Base-by-base conservation (phyloP, 192 early-diverging fungal species). In the Backusella morwellensis region DNA sequence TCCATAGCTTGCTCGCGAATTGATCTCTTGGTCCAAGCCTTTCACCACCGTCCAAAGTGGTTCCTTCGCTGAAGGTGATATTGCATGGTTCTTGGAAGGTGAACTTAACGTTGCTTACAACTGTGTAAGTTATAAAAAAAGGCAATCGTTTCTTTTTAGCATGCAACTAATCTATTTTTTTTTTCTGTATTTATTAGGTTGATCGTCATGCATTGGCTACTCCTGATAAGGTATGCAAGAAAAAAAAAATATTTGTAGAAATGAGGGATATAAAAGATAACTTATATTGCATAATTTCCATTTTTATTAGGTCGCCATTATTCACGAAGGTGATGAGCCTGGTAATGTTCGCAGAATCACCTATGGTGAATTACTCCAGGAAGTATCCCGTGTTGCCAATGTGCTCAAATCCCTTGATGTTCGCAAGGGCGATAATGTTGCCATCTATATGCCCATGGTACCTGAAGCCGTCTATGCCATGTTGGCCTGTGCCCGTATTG, bases 381-480 rank as follows among this genome's bases (percentile, higher is more conserved):
- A 97, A 77, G 96, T 98, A 54, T 93, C 87, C 83, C 87, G 91
- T 44, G 78, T 98, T 56, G 95, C 97, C 74, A 96, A 96, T 78
- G 92, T 93, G 2, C 85, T 99, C 35, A 91, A 88, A 78, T 89
- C 92, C 76, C 90, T 91, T 54, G 95, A 96, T 23, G 87, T 98
- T 66, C 86, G 88, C 66, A 98, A 97, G 87, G 97, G 97, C 66
- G 95, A 99, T 82, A 93, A 90, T 9, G 96, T 99, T 36, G 93
- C 93, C 52, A 97, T 99, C 81, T 99, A 99, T 84, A 95, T 99
- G 94, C 97, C 97, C 66, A 97, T 97, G 95, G 90, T 96, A 40
- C 97, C 97, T 71, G 96, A 97, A 85, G 97, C 97, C 29, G 91
- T 91, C 1, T 88, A 94, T 52, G 91, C 97, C 17, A 95, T 99